Conservation (phyloP, 2,329 filamentous ascomycete genomes). For the Talaromyces sp. region DNA sequence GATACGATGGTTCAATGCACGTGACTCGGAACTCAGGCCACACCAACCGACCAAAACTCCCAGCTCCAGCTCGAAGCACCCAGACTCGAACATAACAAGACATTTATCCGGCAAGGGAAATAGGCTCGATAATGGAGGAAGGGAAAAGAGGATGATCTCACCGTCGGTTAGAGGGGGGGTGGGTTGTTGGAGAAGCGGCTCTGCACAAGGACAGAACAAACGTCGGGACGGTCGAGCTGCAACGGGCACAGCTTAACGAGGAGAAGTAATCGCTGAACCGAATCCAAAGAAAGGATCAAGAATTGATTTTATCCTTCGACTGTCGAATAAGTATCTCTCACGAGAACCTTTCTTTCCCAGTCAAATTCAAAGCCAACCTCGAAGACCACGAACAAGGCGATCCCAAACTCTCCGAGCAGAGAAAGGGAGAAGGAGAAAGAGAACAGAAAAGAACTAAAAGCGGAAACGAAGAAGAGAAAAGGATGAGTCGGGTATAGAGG, state of each 20-base stretch:
- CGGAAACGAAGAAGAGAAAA: constrained; percentile 22
- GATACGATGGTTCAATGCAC: constrained; percentile 7
- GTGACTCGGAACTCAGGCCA: constrained; percentile 3
- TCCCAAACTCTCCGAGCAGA: constrained; percentile 39
- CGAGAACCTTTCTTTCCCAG: neutral
- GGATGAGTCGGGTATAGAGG: constrained; percentile 29
- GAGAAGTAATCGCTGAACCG: constrained; percentile 26
- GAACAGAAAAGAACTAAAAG: constrained; percentile 17
- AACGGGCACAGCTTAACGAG: constrained; percentile 36
- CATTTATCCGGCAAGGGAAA: neutral
- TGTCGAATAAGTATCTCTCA: neutral
- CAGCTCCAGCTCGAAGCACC: constrained; percentile 30
- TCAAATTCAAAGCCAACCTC: constrained; percentile 11
- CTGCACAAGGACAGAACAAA: constrained; percentile 30
- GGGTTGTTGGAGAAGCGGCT: constrained; percentile 26
- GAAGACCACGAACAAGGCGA: constrained; percentile 25
- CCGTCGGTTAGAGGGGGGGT: constrained; percentile 26
- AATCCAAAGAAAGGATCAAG: constrained; percentile 20
- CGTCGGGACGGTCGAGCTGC: constrained; percentile 34
- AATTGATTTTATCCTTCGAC: neutral
- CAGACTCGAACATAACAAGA: constrained; percentile 13
- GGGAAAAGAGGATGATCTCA: constrained; percentile 17
- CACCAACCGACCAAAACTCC: constrained; percentile 21
- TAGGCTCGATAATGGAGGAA: constrained; percentile 18
- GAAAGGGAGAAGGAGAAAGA: constrained; percentile 19